Conservation (phyloP, 257 asterid genomes). For the Rubia yunnanensis region DNA sequence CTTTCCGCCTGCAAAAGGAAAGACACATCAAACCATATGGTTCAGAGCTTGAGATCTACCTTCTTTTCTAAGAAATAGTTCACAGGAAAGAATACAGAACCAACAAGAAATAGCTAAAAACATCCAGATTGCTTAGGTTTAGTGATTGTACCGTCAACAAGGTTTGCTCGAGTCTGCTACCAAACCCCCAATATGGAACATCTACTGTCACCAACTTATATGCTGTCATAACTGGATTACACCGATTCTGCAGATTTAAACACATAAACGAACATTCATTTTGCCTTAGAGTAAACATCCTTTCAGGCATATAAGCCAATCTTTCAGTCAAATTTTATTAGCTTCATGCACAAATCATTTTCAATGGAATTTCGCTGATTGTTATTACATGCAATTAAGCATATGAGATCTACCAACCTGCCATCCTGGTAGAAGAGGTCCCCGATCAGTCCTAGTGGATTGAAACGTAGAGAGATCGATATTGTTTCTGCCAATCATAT, state of each 20-base stretch:
- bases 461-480: constrained; percentile 57
- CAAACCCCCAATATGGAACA: constrained; percentile 89
- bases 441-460: constrained; percentile 64
- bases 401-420: constrained; percentile 47
- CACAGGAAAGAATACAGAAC: not conserved
- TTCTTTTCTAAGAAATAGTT: not conserved
- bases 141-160: constrained; percentile 48
- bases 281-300: not conserved
- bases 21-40: not conserved
- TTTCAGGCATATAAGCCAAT: not conserved
- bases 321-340: not conserved
- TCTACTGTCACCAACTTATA: constrained; percentile 87
- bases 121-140: constrained; percentile 6
- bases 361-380: not conserved
- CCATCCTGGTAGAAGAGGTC: constrained; percentile 83
- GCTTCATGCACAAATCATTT: not conserved
- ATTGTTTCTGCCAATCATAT: constrained; percentile 49
- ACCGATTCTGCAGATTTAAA: constrained; percentile 39
- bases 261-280: not conserved
- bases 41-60: not conserved
- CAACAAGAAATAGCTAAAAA: not conserved
- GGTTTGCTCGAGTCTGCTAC: constrained; percentile 71
- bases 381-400: not conserved
- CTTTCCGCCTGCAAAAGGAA: constrained; percentile 61
- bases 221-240: constrained; percentile 79